Percentiles rank a stretch among this genome's conserved stretches.
phyloP scores from a whole-genome alignment of 1,284 basidiomycete species.

The Ustilago esculenta region DNA sequence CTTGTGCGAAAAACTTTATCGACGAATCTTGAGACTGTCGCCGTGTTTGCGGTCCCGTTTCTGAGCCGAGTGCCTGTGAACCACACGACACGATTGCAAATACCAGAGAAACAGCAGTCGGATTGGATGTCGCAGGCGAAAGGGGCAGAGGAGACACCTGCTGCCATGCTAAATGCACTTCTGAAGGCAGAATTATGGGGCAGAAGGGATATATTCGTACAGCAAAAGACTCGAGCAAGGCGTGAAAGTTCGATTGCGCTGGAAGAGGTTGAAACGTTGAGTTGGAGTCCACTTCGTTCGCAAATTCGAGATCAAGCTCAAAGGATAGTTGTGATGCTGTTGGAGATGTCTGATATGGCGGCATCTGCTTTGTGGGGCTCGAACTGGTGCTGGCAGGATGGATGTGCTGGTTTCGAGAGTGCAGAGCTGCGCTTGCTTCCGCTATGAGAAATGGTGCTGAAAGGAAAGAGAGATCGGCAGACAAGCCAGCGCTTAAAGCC shows the following conservation, averaged over 20 bases:
- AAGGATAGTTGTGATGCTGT: background rate
- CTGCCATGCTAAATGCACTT: slow-evolving; percentile 2
- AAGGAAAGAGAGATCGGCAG: background rate
- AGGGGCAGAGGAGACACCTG: background rate
- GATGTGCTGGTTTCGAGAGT: background rate
- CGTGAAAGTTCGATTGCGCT: background rate
- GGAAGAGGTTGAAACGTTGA: background rate
- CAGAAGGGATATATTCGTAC: background rate
- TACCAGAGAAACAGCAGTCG: background rate
- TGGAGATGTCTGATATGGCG: background rate
- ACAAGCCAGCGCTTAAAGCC: too few species aligned
- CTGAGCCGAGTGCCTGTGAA: background rate
- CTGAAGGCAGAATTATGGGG: background rate
- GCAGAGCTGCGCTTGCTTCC: background rate
- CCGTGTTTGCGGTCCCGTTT: background rate
- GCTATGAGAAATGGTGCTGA: slow-evolving; percentile 4
- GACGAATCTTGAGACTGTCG: background rate
- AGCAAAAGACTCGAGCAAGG: slow-evolving; percentile 2
- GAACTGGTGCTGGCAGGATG: background rate
- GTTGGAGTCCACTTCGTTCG: background rate
- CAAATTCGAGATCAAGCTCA: background rate
- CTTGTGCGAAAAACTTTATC: background rate
- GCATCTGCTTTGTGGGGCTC: background rate
- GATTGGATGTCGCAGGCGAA: background rate
- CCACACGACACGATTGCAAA: slow-evolving; percentile 20